Base-by-base conservation (phyloP, 192 early-diverging fungal species). In the Coemansia nantahalensis region DNA sequence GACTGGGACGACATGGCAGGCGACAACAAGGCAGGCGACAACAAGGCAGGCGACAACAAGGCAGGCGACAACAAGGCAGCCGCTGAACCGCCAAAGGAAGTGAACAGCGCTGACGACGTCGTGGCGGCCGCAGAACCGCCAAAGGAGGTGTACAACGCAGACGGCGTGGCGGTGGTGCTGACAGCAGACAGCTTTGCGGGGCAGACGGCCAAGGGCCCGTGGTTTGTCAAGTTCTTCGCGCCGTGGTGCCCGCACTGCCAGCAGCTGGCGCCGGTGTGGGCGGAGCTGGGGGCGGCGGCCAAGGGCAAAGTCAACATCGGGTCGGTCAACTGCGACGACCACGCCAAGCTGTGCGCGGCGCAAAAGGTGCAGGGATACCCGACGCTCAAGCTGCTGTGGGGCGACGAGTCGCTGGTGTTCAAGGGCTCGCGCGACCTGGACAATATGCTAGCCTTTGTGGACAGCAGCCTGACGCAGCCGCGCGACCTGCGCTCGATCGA, bases 171-270 rank as follows among this genome's bases (percentile, higher is more conserved):
- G 5, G 58, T 84, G n/a, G 59, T 52, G n/a, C 71, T 88, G 34
- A 81, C 78, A 40, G 34, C 46, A 18, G 72, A 59, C 48, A 80
- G 64, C 64, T 85, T 84, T 64, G 68, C 72, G 10, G 49, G 65
- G 37, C 48, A 62, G 42, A 80, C 81, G 12, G 71, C 80, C 14
- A 58, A 65, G 13, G 83, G 82, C 0, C 86, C 86, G 13, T 94
- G 92, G 92, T 88, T 94, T 50, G 54, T 94, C 26, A 81, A 90
- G 69, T 93, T 93, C 68, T 90, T 87, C 67, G 90, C 92, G 16
- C 92, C 92, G 9, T 92, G 89, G 90, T 93, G 91, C 59, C 64
- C 79, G 17, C 92, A 94, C 65, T 97, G 94, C 79, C 81, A 92
- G 73, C 68, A 77, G 2, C 81, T 97, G 59, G 87, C 85, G 7